Conservation (phyloP, 2,329 filamentous ascomycete genomes). For the Microthyrium microscopicum region DNA sequence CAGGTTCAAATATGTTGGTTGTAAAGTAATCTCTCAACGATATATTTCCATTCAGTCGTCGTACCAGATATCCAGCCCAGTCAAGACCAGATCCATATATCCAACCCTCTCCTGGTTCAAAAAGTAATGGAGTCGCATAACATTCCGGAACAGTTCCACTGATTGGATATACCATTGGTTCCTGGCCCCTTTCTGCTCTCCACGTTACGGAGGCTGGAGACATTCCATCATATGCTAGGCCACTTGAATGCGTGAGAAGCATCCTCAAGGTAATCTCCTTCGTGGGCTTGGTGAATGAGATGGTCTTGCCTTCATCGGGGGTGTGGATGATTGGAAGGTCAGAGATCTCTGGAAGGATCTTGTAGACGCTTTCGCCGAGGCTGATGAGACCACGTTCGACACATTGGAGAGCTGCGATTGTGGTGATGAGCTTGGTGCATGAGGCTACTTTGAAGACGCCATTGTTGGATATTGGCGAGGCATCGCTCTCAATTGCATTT, state of each 20-base stretch:
- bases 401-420: constrained; percentile 2
- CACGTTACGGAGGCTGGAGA: constrained; percentile 26
- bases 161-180: no score
- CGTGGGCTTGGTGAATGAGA: neutral
- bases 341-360: neutral
- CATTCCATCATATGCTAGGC: constrained; percentile 27
- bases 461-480: no score
- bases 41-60: constrained; percentile 22
- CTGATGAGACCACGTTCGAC: constrained; percentile 1
- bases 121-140: constrained; percentile 17
- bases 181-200: constrained; percentile 19
- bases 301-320: neutral
- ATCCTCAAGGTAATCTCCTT: constrained; percentile 11
- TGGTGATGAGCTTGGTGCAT: constrained; percentile 1
- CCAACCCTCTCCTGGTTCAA: constrained; percentile 33
- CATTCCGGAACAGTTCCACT: constrained; percentile 21
- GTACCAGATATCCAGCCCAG: constrained; percentile 30
- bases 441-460: neutral
- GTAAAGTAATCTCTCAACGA: constrained; percentile 4
- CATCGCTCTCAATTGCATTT: no score
- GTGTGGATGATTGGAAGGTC: neutral
- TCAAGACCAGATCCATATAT: constrained; percentile 31
- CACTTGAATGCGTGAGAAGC: constrained; percentile 34
- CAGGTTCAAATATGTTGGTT: constrained; percentile 3
- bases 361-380: neutral